These are phyloP conservation scores for Eremomyces bilateralis DNA, from an alignment of 495 filamentous ascomycete species.

Conservation along the genomic window DNA sequence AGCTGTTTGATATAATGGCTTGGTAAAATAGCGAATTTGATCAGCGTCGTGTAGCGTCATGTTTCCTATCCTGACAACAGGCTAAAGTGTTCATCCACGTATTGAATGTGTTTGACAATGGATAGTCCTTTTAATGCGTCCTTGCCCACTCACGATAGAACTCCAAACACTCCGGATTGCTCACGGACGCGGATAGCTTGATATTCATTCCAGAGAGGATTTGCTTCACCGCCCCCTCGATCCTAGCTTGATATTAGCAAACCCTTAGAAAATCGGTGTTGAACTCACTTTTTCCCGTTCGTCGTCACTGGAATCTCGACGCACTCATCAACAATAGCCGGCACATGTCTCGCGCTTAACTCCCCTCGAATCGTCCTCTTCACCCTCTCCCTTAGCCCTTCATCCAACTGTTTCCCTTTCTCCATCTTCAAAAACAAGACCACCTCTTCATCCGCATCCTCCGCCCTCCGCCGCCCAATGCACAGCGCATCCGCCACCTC, in stretches of 20 bases:
- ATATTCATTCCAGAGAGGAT: constrained; percentile 74
- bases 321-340: constrained; percentile 55
- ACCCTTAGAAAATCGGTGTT: constrained; percentile 1
- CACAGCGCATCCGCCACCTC: constrained; percentile 70
- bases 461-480: constrained; percentile 49
- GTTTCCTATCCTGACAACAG: too few species aligned
- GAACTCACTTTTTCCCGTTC: constrained; percentile 67
- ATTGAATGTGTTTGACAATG: too few species aligned
- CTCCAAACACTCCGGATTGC: constrained; percentile 60
- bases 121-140: too few species aligned
- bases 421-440: constrained; percentile 67
- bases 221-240: constrained; percentile 84
- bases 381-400: constrained; percentile 34
- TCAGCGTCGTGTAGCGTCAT: too few species aligned
- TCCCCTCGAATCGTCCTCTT: constrained; percentile 43
- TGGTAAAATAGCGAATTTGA: too few species aligned
- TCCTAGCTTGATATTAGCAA: constrained; percentile 17
- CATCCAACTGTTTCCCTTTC: constrained; percentile 25
- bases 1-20: too few species aligned
- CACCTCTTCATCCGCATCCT: constrained; percentile 64
- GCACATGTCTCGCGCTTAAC: constrained; percentile 70
- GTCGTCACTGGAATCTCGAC: constrained; percentile 69
- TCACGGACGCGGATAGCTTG: constrained; percentile 68
- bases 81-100: too few species aligned
- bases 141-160: constrained; percentile 57